Percentiles rank a stretch among this genome's conserved stretches.
These are phyloP conservation scores for Penicillium dipodomyicola DNA, from an alignment of 495 filamentous ascomycete species.

Conservation along the genomic window DNA sequence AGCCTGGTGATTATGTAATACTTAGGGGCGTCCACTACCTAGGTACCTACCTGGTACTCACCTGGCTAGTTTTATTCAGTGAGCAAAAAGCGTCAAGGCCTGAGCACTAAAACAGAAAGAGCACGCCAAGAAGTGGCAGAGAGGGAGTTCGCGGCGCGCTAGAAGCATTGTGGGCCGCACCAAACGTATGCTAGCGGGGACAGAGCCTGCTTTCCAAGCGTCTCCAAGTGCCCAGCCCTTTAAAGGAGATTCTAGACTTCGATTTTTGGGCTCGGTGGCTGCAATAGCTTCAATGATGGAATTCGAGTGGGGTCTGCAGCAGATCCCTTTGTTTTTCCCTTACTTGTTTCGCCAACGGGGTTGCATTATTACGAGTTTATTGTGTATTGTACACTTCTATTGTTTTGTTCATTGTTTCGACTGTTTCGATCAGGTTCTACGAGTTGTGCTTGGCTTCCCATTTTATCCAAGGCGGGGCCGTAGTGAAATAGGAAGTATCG, in stretches of 20 bases:
- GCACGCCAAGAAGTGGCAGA: no score
- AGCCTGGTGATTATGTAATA: no score
- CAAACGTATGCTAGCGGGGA: neutral
- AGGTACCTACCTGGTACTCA: no score
- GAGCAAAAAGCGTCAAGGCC: no score
- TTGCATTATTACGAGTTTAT: conserved; percentile 1
- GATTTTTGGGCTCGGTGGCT: conserved; percentile 8
- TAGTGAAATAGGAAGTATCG: conserved; percentile 1
- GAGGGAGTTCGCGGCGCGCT: conserved; percentile 13
- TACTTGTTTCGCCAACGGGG: neutral
- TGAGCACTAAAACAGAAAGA: no score
- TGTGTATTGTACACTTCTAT: neutral
- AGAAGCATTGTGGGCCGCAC: conserved; percentile 9
- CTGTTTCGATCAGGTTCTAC: neutral
- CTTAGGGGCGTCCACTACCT: no score
- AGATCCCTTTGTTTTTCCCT: neutral
- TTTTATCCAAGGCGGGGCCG: neutral
- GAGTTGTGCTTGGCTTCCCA: neutral
- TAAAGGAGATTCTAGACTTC: conserved; percentile 9
- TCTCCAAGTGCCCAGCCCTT: conserved; percentile 9
- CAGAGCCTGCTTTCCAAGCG: conserved; percentile 4
- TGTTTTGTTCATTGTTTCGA: neutral
- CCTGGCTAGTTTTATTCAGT: no score
- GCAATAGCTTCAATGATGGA: conserved; percentile 4
- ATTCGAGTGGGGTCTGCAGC: neutral